Conservation (phyloP, 2,329 filamentous ascomycete genomes). For the Dryadomyces quercus-mongolicae region DNA sequence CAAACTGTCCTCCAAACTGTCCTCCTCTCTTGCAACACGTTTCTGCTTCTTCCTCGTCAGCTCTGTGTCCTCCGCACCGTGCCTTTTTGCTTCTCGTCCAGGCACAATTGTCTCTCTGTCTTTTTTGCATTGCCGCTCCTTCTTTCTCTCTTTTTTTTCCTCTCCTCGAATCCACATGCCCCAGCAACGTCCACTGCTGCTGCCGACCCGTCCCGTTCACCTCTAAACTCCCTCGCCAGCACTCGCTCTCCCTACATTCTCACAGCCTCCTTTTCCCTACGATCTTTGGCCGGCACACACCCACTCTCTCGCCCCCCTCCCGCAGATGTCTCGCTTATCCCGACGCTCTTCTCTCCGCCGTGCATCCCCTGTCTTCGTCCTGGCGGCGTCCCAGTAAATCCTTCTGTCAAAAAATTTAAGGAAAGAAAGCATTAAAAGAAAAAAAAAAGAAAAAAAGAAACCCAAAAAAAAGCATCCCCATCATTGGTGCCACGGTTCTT, state of each 20-base stretch:
- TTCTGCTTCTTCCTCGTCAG: background rate
- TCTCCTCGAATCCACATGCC: too few relatives aligned
- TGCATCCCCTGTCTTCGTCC: background rate
- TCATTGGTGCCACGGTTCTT: background rate
- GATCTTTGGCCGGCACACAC: background rate
- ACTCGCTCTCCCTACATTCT: background rate
- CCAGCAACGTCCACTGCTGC: too few relatives aligned
- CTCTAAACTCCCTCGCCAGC: too few relatives aligned
- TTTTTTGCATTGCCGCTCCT: background rate
- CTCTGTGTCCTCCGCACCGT: slow-evolving; percentile 2
- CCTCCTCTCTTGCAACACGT: background rate
- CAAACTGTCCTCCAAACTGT: background rate
- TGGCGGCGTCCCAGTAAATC: slow-evolving; percentile 4
- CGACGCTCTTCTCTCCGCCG: slow-evolving; percentile 2
- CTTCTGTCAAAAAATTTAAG: background rate
- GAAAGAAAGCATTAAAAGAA: background rate
- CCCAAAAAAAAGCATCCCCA: background rate
- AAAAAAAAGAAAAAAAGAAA: background rate
- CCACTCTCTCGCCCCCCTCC: background rate
- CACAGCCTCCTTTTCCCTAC: background rate
- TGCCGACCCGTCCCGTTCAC: too few relatives aligned
- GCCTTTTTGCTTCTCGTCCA: background rate
- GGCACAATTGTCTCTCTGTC: background rate
- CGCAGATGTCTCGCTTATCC: slow-evolving; percentile 12
- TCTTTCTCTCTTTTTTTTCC: background rate